Evolutionary conservation across 2,329 filamentous ascomycete genomes (phyloP), one percentile per base, ranked within the genome.

Genomic region (Neonectria neomacrospora): DNA sequence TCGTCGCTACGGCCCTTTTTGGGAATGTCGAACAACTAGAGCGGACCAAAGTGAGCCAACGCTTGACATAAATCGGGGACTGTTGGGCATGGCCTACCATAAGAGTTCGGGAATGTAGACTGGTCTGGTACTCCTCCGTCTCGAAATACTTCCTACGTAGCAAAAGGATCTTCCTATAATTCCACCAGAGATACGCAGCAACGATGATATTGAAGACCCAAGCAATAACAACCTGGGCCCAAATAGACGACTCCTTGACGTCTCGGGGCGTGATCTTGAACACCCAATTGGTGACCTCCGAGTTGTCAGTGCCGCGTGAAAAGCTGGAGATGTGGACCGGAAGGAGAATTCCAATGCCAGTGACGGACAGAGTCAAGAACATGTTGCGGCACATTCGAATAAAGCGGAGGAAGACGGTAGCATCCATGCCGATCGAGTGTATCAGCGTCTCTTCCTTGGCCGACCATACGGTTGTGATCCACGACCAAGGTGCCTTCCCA

Each of bases 381-480:
- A 98, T 92, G 76, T 97, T 96, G 64, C 96, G 90, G 75, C 92
- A 92, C 96, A 99, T 98, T 69, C 90, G 86, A 53, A 90, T 88
- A 73, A 97, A 94, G 55, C 95, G 90, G 68, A 99, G 82, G 77
- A 99, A 98, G 51, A 99, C 81, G 9, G 92, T 91, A 9, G 94
- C 96, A 79, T 99, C 96, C 81, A 99, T 83, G 53, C 96, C 96
- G 41, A 97, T 90, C 71, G 91, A 89, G n/a, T 91, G 86, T 23
- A 97, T 85, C 65, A 97, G 79, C 14, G 92, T 86, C 58, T 88
- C 81, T 80, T 99, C 96, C 63, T 87, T 90, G 14, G 92, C 95
- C 64, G 84, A 87, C 79, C 94, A 84, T 32, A 99, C 81, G 0
- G 95, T 94, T 20, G 83, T 83, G 32, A 97, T 78, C 96, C 96